These are phyloP conservation scores for Helminthosporium solani DNA, from an alignment of 2,329 filamentous ascomycete genomes.

Conservation along the genomic window DNA sequence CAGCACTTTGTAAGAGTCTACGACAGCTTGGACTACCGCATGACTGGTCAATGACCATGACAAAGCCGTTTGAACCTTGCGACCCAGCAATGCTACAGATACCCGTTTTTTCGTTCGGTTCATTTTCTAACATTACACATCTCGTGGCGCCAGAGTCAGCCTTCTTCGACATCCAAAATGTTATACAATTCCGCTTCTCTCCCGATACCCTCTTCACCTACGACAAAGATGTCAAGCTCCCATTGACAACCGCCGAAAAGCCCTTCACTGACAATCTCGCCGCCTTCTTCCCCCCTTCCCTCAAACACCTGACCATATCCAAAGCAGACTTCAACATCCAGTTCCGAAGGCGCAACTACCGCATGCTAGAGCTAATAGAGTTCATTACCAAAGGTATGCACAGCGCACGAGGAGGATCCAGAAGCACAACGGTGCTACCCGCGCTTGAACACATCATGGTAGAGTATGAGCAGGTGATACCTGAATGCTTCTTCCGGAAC, in stretches of 20 bases:
- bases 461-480: too few species aligned
- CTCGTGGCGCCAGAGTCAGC: not conserved
- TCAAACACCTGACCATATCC: not conserved
- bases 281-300: not conserved
- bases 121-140: not conserved
- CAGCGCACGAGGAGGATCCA: not conserved
- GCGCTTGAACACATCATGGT: not conserved
- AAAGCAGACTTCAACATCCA: not conserved
- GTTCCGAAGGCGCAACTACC: not conserved
- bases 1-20: not conserved
- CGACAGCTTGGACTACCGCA: not conserved
- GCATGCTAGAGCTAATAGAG: not conserved
- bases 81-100: not conserved
- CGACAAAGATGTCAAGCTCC: too few species aligned
- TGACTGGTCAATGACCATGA: not conserved
- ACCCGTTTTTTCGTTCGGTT: not conserved
- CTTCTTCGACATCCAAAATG: not conserved
- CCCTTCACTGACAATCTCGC: not conserved
- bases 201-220: not conserved
- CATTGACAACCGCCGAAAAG: not conserved
- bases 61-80: not conserved
- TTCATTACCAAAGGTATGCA: not conserved
- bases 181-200: too few species aligned
- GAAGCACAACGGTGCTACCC: not conserved
- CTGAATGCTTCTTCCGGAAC: too few species aligned